Base-by-base conservation (phyloP, 192 early-diverging fungal species). In the Ramicandelaber brevisporus region DNA sequence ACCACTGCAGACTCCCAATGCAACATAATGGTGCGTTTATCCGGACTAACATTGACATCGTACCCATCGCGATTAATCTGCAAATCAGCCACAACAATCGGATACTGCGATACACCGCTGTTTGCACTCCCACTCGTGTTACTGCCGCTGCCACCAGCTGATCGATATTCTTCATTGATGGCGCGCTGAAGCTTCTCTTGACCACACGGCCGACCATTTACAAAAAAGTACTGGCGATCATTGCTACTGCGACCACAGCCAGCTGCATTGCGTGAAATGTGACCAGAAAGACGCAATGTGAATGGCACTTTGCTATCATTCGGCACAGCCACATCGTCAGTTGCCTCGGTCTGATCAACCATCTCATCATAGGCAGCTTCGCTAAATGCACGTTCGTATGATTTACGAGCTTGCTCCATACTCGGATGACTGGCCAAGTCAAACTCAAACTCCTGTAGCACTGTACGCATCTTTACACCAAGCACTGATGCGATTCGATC, bases 21-120 rank as follows among this genome's bases (percentile, higher is more conserved):
- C 6, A 97, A 41, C 38, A 89, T 53, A 11, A 97, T 58, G 0
- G 75, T 92, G 17, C 88, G 64, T 36, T 97, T 97, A 43, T 97
- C 79, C 1, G 92, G 92, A 14, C 76, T 82, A 14, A 97, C 61
- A 34, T 97, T 97, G 16, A 89, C 78, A 60, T 98, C 87, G 17
- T 76, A 70, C 7, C 50, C 47, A 6, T 21, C 17, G 0, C 31
- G 26, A 17, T 21, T 26, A 36, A 53, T 41, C 16, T 29, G 26
- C 29, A 95, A 42, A 22, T 77, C 58, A 7, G 76, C 57, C 9
- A 83, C 55, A 21, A 74, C 41, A 14, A 86, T 63, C 0, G 90
- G 90, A 33, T 74, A 83, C 36, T 79, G 69, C 10, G 72, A 55
- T 3, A 65, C 53, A 21, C 68, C 64, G 44, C 61, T 67, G 1